Evolutionary conservation across 1,284 basidiomycete species (phyloP), one percentile per base, ranked within the genome.

Genomic region (Naganishia cerealis): DNA sequence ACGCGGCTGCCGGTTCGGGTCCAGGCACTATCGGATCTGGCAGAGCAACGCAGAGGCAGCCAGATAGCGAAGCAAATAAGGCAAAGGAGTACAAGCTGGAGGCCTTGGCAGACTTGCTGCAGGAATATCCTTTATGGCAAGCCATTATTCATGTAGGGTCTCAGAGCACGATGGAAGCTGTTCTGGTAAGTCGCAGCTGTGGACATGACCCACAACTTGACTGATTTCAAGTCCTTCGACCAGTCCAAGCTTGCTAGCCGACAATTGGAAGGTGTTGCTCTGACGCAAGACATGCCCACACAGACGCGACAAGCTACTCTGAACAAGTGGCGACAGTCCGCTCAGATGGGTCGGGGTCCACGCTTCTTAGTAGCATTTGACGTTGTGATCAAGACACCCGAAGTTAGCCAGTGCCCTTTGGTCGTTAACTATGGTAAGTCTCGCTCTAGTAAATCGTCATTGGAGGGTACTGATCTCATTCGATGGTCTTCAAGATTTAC

Each of bases 21-120:
- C 85, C 91, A 39, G 92, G 92, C 12, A 94, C 93, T 59, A 93
- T 94, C 72, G 93, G 93, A 21, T 92, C 91, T 29, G 92, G 92
- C 15, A 84, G 92, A 63, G 85, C 87, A 4, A 72, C 75, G 0
- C 86, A 87, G 13, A 90, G 83, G 18, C 71, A 73, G 57, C 65
- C 70, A 21, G 79, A 74, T 78, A 89, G 91, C 15, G 92, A 94
- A 80, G 92, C 87, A 55, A 87, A 87, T 15, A 90, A 92, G 77
- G 93, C 93, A 43, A 86, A 92, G 71, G 94, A 97, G 81, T 98
- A 94, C 91, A 99, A 99, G 81, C 83, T 99, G 62, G 94, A 99
- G 76, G 94, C 93, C 18, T 84, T 99, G 42, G 88, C 90, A 29
- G 95, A 97, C 79, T 83, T 98, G 70, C 88, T 96, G 72, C 92